Evolutionary conservation across 2,329 filamentous ascomycete species (phyloP), one percentile per base, ranked within the genome.

Genomic region (Claviceps sp.): DNA sequence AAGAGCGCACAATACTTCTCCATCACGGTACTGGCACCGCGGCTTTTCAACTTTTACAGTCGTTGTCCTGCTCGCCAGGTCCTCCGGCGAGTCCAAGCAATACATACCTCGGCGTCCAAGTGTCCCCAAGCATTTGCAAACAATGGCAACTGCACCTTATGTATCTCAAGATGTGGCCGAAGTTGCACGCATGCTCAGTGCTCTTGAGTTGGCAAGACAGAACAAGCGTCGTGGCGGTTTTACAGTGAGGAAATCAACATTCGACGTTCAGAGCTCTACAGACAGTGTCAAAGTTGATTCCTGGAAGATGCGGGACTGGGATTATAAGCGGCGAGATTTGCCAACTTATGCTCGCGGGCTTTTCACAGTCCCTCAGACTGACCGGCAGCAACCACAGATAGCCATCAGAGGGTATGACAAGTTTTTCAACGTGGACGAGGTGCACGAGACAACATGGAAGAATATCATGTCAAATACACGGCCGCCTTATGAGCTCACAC

Each of bases 401-500:
- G 86, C 79, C 1, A 81, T 88, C 48, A 79, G 93, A 60, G 93
- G 93, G 50, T 98, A 98, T 69, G 91, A 98, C 75, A 98, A 98
- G 70, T 98, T 98, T 73, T 98, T 98, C 79, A 98, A 98, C 61
- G 78, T 88, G 42, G 79, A 80, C 49, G 93, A 98, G 70, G 85
- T 95, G 7, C 67, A 72, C 47, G 81, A 85, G 57, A 98, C 93
- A 3, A 78, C 83, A 60, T 98, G 93, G 93, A 67, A 73, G 16
- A 86, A 85, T 62, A 88, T 98, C 55, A 74, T 85, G 63, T 68
- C 70, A 30, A 77, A 85, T 52, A 97, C 93, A 0, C 72, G 80
- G 57, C 89, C 88, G 0, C 93, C 93, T 0, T 98, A 97, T 61
- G 93, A 98, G 69, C 72, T 98, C 52, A 97, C 89, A 53, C 81